Conservation (phyloP, 257 asterid genomes). For the Craterostigma plantagineum region DNA sequence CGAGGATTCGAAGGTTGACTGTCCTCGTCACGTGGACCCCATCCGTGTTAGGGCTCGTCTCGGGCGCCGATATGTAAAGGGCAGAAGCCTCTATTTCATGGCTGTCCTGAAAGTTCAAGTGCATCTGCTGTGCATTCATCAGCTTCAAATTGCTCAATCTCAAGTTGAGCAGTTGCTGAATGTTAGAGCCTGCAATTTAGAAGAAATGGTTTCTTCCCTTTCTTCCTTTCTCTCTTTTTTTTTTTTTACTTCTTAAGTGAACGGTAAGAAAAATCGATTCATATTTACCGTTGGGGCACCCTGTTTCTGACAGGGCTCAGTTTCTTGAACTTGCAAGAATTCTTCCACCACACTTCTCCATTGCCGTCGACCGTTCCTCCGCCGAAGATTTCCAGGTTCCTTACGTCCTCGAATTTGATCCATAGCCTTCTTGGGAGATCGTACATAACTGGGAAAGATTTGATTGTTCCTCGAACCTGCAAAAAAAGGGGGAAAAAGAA, state of each 20-base stretch:
- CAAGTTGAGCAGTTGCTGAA: slow-evolving; percentile 42
- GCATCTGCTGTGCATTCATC: slow-evolving; percentile 69
- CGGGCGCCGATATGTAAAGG: slow-evolving; percentile 31
- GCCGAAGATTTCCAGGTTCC: slow-evolving; percentile 34
- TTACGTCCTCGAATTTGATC: slow-evolving; percentile 48
- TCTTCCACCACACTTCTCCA: slow-evolving; percentile 80
- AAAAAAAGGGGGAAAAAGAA: no score
- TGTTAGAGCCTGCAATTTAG: slow-evolving; percentile 46
- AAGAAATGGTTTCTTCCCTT: neutral
- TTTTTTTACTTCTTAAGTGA: neutral
- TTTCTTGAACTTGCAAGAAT: slow-evolving; percentile 56
- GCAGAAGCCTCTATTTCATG: slow-evolving; percentile 20
- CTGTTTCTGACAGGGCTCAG: slow-evolving; percentile 38
- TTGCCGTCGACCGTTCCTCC: slow-evolving; percentile 73
- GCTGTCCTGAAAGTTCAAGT: slow-evolving; percentile 29
- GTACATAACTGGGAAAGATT: slow-evolving; percentile 37
- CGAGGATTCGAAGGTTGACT: slow-evolving; percentile 16
- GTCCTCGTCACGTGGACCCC: slow-evolving; percentile 48
- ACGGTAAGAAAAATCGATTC: neutral
- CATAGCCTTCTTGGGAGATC: slow-evolving; percentile 36
- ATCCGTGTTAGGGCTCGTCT: slow-evolving; percentile 43
- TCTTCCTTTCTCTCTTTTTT: neutral
- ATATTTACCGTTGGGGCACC: slow-evolving; percentile 29
- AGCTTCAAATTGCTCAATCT: slow-evolving; percentile 27
- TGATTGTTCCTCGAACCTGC: slow-evolving; percentile 58